Base-by-base conservation (phyloP, 371 early-diverging fungal species). In the Phascolomyces articulosus region DNA sequence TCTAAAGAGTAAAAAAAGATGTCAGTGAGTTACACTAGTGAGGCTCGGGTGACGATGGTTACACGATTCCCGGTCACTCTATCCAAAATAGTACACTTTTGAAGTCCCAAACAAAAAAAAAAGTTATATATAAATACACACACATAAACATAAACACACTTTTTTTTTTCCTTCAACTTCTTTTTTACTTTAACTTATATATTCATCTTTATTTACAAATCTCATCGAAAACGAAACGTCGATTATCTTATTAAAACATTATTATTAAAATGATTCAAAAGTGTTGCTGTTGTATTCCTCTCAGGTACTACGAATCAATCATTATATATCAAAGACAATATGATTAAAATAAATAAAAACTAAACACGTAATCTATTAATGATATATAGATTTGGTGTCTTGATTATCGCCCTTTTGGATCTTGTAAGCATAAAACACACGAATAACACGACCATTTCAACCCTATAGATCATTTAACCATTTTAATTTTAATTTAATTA, bases 211-310 rank as follows among this genome's bases (percentile, higher is more conserved):
- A n/a, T n/a, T n/a, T n/a, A n/a, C n/a, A n/a, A n/a, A n/a, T 34
- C 34, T 34, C 34, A 34, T 34, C 6, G 11, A 34, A 34, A 34
- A 11, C 34, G 11, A 34, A 44, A 34, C 34, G 11, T 34, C 34
- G 34, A 34, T 34, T 34, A 34, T n/a, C n/a, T n/a, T n/a, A n/a
- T n/a, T n/a, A n/a, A n/a, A 38, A 38, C 38, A 38, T 53, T 16
- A 53, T 28, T 26, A 1, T 28, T 4, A 60, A 6, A 34, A 49
- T 13, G 21, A 62, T 62, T 40, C 16, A 62, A 23, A 62, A 62
- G 55, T 66, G 66, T 38, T 66, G 66, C 49, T 66, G 66, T 40
- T 66, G 66, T 54, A 61, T 66, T 48, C 55, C 66, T 1, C 54
- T 66, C 10, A 51, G 65, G 65, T 65, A 57, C 24, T 23, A 34